These are phyloP conservation scores for Luvunga scandens DNA, from an alignment of 345 rosid genomes.

Conservation along the genomic window DNA sequence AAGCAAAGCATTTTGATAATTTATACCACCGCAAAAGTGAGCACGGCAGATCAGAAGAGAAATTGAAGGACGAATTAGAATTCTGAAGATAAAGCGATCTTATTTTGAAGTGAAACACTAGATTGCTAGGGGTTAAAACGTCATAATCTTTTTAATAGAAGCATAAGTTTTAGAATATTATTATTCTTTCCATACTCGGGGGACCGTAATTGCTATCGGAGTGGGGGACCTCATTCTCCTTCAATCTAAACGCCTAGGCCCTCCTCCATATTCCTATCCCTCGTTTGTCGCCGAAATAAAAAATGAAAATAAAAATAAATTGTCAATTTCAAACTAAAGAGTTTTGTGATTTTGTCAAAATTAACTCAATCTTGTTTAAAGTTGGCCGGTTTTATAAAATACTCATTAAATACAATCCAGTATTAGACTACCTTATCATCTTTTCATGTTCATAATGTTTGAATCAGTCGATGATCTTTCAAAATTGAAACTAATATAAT, in stretches of 20 bases:
- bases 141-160: neutral
- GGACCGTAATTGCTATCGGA: slow-evolving; percentile 1
- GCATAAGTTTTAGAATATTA: neutral
- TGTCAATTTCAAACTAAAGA: neutral
- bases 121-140: neutral
- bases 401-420: too few relatives aligned
- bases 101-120: too few relatives aligned
- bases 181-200: neutral
- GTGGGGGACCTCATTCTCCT: neutral
- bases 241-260: neutral
- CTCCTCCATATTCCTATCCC: neutral
- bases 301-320: too few relatives aligned
- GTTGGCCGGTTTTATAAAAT: neutral
- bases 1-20: neutral
- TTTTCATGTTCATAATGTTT: too few relatives aligned
- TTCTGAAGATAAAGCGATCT: too few relatives aligned
- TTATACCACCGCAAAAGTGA: neutral
- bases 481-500: too few relatives aligned
- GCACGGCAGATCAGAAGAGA: neutral
- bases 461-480: too few relatives aligned
- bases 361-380: neutral
- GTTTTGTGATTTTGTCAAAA: neutral
- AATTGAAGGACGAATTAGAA: neutral
- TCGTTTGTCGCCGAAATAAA: neutral
- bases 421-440: too few relatives aligned